Conservation (phyloP, 306 rosid genomes). For the Luffa aegyptiaca region DNA sequence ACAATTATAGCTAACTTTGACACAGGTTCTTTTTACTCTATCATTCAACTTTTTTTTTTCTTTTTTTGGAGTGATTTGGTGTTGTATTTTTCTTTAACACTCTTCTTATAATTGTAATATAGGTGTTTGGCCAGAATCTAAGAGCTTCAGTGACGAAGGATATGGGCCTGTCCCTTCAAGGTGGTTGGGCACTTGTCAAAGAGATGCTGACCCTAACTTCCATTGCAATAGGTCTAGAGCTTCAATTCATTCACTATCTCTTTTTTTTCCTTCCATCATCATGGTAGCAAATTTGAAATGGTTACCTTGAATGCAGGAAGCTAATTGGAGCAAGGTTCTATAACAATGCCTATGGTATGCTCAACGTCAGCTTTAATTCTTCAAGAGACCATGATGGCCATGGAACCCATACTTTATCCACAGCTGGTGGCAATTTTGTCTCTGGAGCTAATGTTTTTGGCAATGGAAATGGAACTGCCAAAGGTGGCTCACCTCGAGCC, state of each 20-base stretch:
- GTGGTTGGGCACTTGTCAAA: conserved; percentile 57
- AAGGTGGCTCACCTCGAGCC: conserved; percentile 70
- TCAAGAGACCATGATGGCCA: not conserved
- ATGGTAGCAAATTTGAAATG: not conserved
- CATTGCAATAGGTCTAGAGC: conserved; percentile 38
- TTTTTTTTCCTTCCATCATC: not conserved
- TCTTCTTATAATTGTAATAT: not conserved
- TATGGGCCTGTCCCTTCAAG: conserved; percentile 45
- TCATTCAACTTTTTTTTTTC: not conserved
- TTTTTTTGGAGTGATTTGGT: too few species aligned
- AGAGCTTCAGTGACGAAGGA: conserved; percentile 55
- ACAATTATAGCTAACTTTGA: not conserved
- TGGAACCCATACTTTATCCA: conserved; percentile 5
- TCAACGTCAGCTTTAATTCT: not conserved
- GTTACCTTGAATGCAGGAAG: not conserved
- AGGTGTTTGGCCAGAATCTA: conserved; percentile 78
- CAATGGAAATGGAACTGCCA: conserved; percentile 52
- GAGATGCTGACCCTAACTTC: conserved; percentile 9
- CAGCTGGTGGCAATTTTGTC: conserved; percentile 3
- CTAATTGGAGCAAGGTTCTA: conserved; percentile 5
- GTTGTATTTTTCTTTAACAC: not conserved
- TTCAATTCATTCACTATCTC: not conserved
- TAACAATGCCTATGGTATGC: not conserved
- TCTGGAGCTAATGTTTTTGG: conserved; percentile 25
- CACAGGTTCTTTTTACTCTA: not conserved